Evolutionary conservation across 306 rosid species (phyloP).

Genomic region (Cucurbita pepo): DNA sequence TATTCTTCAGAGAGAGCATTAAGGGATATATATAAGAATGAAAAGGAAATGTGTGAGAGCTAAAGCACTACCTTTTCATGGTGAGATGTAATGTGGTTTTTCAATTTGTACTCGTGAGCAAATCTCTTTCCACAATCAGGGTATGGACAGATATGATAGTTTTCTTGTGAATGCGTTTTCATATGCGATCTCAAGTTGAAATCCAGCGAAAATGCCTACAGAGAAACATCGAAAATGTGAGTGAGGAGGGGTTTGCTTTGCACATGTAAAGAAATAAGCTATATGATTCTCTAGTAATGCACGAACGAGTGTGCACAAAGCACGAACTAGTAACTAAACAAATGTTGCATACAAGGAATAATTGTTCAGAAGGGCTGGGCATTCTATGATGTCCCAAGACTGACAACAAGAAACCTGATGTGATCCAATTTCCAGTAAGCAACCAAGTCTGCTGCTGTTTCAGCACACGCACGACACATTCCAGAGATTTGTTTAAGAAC

Average conservation of each 20-base stretch:
- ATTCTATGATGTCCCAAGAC: not conserved
- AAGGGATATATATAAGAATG: not conserved
- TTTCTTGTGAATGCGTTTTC: slow-evolving; percentile 97
- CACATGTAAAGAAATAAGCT: not conserved
- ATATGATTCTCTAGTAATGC: not conserved
- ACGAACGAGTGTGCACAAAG: not conserved
- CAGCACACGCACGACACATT: not conserved
- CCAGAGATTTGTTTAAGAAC: not conserved
- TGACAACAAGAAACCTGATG: not conserved
- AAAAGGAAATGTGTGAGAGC: not conserved
- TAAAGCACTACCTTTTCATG: slow-evolving; percentile 65
- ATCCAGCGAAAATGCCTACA: slow-evolving; percentile 91
- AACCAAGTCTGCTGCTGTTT: not conserved
- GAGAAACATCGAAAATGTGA: not conserved
- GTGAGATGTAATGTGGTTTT: slow-evolving; percentile 75
- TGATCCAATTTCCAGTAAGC: not conserved
- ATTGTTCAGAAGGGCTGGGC: not conserved
- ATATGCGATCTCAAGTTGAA: slow-evolving; percentile 87
- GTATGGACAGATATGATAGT: slow-evolving; percentile 86
- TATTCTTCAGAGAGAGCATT: not conserved
- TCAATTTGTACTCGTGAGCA: slow-evolving; percentile 95
- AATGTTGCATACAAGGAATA: not conserved
- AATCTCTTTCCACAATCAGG: slow-evolving; percentile 95
- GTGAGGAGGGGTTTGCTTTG: not conserved
- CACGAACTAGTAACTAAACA: not conserved